A percentile compares a stretch with the other conserved stretches of the same genome.
Conservation (phyloP, 345 rosid species). For the Pistacia integerrima region DNA sequence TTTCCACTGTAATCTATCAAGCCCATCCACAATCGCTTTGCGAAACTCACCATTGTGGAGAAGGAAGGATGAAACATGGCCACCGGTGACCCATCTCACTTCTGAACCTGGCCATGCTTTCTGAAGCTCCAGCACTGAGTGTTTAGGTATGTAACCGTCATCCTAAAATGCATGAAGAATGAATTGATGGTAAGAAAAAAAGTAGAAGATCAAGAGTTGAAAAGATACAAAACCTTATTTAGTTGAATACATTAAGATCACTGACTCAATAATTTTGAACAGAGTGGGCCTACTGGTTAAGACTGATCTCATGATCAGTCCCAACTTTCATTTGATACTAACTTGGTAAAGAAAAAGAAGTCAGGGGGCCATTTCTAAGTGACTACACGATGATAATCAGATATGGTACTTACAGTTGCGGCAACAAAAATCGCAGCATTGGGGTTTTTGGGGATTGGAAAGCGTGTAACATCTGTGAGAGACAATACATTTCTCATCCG, state of each 20-base stretch:
- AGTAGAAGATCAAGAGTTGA: background rate
- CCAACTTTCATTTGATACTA: background rate
- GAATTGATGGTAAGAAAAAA: background rate
- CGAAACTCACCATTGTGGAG: slow-evolving; percentile 85
- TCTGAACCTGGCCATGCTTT: slow-evolving; percentile 99
- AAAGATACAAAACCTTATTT: background rate
- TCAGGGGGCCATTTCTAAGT: slow-evolving; percentile 1
- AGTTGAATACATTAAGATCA: background rate
- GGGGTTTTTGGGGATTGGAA: slow-evolving; percentile 87
- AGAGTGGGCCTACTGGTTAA: background rate
- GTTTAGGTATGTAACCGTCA: slow-evolving; percentile 95
- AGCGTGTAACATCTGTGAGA: slow-evolving; percentile 98
- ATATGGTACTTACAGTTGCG: slow-evolving; percentile 83
- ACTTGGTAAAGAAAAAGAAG: background rate
- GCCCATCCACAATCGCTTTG: slow-evolving; percentile 79
- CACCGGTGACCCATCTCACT: slow-evolving; percentile 98
- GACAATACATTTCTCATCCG: slow-evolving; percentile 91
- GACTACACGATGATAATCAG: slow-evolving; percentile 3
- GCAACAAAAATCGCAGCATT: slow-evolving; percentile 87
- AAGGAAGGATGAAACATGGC: slow-evolving; percentile 89
- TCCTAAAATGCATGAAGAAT: slow-evolving; percentile 50
- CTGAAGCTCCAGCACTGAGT: slow-evolving; percentile 91
- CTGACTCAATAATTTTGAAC: background rate
- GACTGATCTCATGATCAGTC: background rate
- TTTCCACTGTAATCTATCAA: slow-evolving; percentile 81